Evolutionary conservation across 179 eudicot genomes (phyloP).

Genomic region (Beta lomatogona): DNA sequence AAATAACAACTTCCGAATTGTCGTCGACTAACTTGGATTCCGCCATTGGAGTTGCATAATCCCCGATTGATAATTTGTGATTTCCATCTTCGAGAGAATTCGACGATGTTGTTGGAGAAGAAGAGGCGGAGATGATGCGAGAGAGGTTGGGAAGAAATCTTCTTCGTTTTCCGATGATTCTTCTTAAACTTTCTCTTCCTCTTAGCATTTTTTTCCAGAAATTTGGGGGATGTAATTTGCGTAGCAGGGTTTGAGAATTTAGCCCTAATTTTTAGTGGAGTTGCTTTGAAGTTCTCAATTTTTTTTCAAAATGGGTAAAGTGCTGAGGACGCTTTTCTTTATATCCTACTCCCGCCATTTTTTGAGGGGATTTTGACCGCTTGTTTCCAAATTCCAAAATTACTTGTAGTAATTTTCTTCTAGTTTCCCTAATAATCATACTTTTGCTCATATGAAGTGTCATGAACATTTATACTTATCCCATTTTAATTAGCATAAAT

Average conservation of each 20-base stretch:
- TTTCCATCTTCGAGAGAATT: not conserved
- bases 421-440: not conserved
- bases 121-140: constrained; percentile 39
- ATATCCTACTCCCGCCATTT: constrained; percentile 17
- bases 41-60: not conserved
- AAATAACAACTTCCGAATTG: constrained; percentile 6
- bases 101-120: constrained; percentile 27
- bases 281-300: not conserved
- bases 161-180: constrained; percentile 82
- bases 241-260: not conserved
- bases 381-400: not conserved
- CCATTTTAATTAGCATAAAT: no score
- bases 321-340: not conserved
- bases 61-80: not conserved
- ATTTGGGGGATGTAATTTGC: no score
- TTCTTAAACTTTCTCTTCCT: constrained; percentile 72
- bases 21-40: constrained; percentile 6
- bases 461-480: no score
- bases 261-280: not conserved
- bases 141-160: constrained; percentile 61
- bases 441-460: not conserved
- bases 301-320: not conserved
- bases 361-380: not conserved
- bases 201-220: constrained; percentile 44
- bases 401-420: no score